Evolutionary conservation across 2,329 filamentous ascomycete species (phyloP), one percentile per base, ranked within the genome.

Genomic region (Trichoderma simmonsii): DNA sequence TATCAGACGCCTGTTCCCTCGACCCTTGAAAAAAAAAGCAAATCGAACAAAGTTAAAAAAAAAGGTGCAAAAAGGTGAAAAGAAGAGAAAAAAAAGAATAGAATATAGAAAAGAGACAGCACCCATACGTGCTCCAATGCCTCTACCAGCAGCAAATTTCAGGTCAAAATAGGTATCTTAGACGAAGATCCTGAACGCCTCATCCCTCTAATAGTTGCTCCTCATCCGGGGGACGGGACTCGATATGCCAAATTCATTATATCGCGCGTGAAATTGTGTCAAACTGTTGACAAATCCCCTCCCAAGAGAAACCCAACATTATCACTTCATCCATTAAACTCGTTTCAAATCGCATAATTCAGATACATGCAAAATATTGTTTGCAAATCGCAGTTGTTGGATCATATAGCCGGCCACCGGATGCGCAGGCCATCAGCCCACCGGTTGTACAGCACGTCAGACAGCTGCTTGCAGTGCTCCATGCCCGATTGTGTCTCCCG

Each of bases 401-500:
- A 43, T 63, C 32, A 73, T 28, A 81, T 77, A 32, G 83, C 83
- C 3, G 86, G 86, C 92, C 92, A 95, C 71, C 92, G 86, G 70
- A 89, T 87, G 74, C 91, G 90, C 77, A 98, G 84, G 2, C 94
- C 94, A 72, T 97, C 93, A 3, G 91, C 90, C 96, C 96, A 99
- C 57, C 95, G 89, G 18, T 91, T 90, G 82, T 98, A 98, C 24
- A 99, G 87, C 24, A 97, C 93, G 80, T 98, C 94, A 1, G 93
- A 93, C 48, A 98, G 86, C 79, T 97, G 90, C 78, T 94, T 93
- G 75, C 92, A 93, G 82, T 98, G 95, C 81, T 98, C 95, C 93
- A 98, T 95, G 2, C 94, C 95, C 1, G 90, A 87, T 61, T 83
- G 82, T 2, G 86, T 78, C 67, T 86, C 83, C 51, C 86, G 85